Conservation (phyloP, 495 filamentous ascomycete genomes). For the Penicillium turbatum region DNA sequence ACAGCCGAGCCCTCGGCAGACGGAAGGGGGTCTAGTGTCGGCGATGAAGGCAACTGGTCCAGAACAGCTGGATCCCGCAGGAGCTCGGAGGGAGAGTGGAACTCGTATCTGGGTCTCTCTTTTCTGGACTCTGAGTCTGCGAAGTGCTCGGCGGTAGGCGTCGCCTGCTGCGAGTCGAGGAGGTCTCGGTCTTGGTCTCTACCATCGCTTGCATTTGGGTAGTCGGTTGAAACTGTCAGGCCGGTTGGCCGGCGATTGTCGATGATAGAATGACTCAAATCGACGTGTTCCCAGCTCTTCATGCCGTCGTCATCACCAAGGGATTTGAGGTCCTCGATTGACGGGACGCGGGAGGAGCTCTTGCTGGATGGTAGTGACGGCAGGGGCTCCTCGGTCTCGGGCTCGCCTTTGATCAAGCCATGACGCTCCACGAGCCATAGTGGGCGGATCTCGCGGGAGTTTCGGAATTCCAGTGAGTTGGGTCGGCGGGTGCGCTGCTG, state of each 20-base stretch:
- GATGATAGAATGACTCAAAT: constrained; percentile 22
- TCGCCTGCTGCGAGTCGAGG: constrained; percentile 27
- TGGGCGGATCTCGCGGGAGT: constrained; percentile 45
- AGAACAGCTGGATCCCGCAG: constrained; percentile 32
- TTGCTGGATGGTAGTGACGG: constrained; percentile 51
- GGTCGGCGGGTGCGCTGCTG: constrained; percentile 38
- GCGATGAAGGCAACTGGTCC: constrained; percentile 27
- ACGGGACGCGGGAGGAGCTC: constrained; percentile 41
- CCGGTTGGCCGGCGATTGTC: constrained; percentile 17
- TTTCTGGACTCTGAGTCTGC: constrained; percentile 18
- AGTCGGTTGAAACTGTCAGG: constrained; percentile 22
- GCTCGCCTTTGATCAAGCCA: constrained; percentile 37
- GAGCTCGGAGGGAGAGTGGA: constrained; percentile 45
- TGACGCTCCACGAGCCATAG: constrained; percentile 49
- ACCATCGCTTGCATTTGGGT: constrained; percentile 9
- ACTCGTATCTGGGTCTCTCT: constrained; percentile 39
- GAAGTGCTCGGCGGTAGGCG: constrained; percentile 21
- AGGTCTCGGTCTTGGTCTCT: constrained; percentile 14
- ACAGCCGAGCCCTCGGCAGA: constrained; percentile 37
- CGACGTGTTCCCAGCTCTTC: constrained; percentile 32
- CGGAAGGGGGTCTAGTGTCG: constrained; percentile 27
- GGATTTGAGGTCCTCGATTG: constrained; percentile 38
- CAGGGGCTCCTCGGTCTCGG: constrained; percentile 33
- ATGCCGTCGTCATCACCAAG: constrained; percentile 28
- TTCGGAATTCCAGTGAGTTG: constrained; percentile 45